A percentile compares a stretch with the other conserved stretches of the same genome.
Conservation (phyloP, 768 basidiomycete genomes). For the Boletales sp. region DNA sequence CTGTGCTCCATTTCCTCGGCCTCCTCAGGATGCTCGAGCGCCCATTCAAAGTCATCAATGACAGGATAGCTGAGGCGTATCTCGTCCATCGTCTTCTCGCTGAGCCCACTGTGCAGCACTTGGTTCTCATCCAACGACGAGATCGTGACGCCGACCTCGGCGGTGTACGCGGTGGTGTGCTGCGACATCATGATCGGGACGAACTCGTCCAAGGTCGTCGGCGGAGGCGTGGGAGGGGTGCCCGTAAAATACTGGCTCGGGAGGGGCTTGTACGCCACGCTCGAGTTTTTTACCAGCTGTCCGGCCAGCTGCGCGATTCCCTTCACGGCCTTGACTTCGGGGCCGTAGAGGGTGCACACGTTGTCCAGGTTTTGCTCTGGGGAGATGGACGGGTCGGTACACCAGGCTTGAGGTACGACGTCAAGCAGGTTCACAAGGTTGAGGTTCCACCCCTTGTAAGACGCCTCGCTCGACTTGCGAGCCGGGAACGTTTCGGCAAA, state of each 20-base stretch:
- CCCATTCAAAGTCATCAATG: neutral
- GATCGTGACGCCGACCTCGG: neutral
- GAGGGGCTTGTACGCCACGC: constrained; percentile 7
- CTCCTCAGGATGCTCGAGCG: neutral
- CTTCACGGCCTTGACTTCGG: neutral
- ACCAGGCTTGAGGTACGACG: constrained; percentile 9
- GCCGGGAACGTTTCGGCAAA: neutral
- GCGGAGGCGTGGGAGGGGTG: too few relatives aligned
- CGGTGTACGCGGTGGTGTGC: too few relatives aligned
- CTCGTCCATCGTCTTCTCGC: neutral
- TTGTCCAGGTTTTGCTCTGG: constrained; percentile 5
- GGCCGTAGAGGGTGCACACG: constrained; percentile 1
- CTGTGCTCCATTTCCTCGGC: neutral
- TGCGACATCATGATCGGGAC: too few relatives aligned
- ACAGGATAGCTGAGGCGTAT: neutral
- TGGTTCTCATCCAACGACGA: neutral
- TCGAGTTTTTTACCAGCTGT: neutral
- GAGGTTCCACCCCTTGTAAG: constrained; percentile 6
- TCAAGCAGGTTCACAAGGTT: constrained; percentile 7
- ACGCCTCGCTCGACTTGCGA: neutral
- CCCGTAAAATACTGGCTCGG: constrained; percentile 4
- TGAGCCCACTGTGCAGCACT: neutral
- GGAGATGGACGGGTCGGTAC: neutral
- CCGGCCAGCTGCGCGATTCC: too few relatives aligned
- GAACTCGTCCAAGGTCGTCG: too few relatives aligned